Evolutionary conservation across 1,139 yeast genomes (phyloP).

Genomic region (Magnusiomyces fungicola): DNA sequence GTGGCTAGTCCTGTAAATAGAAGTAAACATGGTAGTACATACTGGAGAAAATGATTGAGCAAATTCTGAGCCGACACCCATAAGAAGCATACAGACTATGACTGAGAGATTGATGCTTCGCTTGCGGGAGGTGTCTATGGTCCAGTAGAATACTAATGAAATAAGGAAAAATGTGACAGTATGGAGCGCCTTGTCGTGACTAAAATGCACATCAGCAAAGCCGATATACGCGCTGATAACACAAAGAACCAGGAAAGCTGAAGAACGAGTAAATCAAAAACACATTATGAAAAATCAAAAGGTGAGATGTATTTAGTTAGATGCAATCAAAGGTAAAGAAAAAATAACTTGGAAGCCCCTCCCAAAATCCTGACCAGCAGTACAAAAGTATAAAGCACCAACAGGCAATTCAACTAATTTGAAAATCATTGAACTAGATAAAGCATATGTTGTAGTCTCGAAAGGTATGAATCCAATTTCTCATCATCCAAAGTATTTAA

Average conservation of each 20-base stretch:
- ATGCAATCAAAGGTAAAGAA: background rate
- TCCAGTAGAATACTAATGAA: conserved; percentile 49
- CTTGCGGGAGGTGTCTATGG: conserved; percentile 41
- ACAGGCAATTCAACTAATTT: background rate
- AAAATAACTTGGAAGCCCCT: background rate
- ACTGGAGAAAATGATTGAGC: conserved; percentile 36
- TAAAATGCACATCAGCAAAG: conserved; percentile 41
- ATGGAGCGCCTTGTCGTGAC: conserved; percentile 51
- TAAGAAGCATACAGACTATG: conserved; percentile 40
- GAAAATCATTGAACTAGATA: background rate
- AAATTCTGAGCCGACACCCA: conserved; percentile 48
- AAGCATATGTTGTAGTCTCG: background rate
- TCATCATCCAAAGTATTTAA: background rate
- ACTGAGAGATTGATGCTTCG: conserved; percentile 40
- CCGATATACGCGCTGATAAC: conserved; percentile 38
- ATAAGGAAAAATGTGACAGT: conserved; percentile 44
- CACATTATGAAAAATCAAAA: background rate
- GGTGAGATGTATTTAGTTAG: background rate
- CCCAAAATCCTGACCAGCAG: background rate
- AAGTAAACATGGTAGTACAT: conserved; percentile 7
- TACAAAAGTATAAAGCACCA: background rate
- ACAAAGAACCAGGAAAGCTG: conserved; percentile 28
- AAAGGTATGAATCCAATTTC: background rate
- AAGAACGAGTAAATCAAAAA: background rate
- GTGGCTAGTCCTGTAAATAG: no score